Evolutionary conservation across 106 monocot species (phyloP).

Genomic region (Phalaenopsis aphrodite): DNA sequence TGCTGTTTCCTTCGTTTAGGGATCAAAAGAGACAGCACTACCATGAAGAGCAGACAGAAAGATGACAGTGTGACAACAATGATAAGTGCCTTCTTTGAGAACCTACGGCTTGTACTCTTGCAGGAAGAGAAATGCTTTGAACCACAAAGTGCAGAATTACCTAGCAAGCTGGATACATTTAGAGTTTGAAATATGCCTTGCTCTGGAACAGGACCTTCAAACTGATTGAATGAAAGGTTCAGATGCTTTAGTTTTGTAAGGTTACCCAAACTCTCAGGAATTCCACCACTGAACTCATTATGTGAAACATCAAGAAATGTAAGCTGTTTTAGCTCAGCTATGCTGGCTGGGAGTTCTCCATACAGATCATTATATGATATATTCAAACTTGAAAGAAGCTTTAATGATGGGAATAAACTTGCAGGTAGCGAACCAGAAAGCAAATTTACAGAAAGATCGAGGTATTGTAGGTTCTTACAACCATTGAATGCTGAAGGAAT

Average conservation of each 20-base stretch:
- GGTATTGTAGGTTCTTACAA: slow-evolving; percentile 51
- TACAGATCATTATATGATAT: slow-evolving; percentile 50
- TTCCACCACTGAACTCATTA: slow-evolving; percentile 50
- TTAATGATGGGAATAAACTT: slow-evolving; percentile 33
- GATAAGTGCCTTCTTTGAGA: slow-evolving; percentile 39
- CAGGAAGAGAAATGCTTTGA: slow-evolving; percentile 45
- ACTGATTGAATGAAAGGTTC: slow-evolving; percentile 68
- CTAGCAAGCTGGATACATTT: slow-evolving; percentile 37
- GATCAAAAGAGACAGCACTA: slow-evolving; percentile 15
- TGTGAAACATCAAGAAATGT: slow-evolving; percentile 54
- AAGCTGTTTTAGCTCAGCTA: slow-evolving; percentile 29
- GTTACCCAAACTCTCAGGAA: slow-evolving; percentile 41
- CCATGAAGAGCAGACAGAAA: slow-evolving; percentile 25
- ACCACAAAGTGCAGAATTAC: slow-evolving; percentile 72
- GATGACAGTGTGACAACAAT: slow-evolving; percentile 22
- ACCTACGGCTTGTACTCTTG: slow-evolving; percentile 5
- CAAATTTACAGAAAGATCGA: slow-evolving; percentile 59
- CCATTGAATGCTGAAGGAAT: slow-evolving; percentile 47
- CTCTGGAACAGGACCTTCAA: slow-evolving; percentile 57
- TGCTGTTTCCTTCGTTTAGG: background rate
- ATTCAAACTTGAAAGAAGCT: slow-evolving; percentile 48
- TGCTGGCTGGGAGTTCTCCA: slow-evolving; percentile 44
- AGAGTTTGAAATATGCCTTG: slow-evolving; percentile 46
- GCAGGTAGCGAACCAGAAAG: slow-evolving; percentile 45
- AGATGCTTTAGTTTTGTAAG: slow-evolving; percentile 44